A percentile compares a stretch with the other conserved stretches of the same genome.
These are phyloP conservation scores for Aquilaria yunnanensis DNA, from an alignment of 345 rosid species.

Conservation along the genomic window DNA sequence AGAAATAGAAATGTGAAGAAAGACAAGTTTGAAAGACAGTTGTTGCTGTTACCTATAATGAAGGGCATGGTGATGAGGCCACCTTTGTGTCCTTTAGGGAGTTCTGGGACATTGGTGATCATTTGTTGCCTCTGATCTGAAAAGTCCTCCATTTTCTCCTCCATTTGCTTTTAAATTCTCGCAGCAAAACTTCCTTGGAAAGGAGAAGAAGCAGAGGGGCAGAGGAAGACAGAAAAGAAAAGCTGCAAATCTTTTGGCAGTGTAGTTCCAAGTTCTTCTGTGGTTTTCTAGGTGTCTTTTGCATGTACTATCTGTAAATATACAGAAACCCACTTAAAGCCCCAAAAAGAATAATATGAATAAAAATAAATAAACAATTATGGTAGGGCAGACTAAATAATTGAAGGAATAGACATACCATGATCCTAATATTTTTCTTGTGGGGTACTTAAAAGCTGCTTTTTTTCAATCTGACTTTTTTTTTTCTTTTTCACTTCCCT, in stretches of 20 bases:
- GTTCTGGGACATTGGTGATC: conserved; percentile 13
- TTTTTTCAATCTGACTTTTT: background rate
- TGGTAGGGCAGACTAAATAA: background rate
- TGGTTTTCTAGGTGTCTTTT: conserved; percentile 5
- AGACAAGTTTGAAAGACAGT: too few relatives aligned
- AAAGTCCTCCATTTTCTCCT: conserved; percentile 34
- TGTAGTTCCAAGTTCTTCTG: conserved; percentile 6
- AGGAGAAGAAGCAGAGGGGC: conserved; percentile 3
- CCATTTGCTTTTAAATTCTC: conserved; percentile 20
- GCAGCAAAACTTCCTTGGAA: conserved; percentile 14
- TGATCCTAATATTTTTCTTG: conserved; percentile 20
- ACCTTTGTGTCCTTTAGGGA: conserved; percentile 32
- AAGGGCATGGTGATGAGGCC: conserved; percentile 75
- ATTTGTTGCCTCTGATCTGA: conserved; percentile 18
- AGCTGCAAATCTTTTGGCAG: conserved; percentile 13
- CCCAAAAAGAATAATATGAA: background rate
- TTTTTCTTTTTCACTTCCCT: background rate
- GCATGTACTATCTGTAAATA: conserved; percentile 14
- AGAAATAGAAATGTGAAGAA: background rate
- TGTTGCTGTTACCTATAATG: conserved; percentile 44
- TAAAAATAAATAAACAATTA: background rate
- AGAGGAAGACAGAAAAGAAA: background rate
- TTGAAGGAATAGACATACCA: conserved; percentile 24
- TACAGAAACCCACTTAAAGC: conserved; percentile 2
- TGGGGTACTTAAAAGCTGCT: conserved; percentile 15